Evolutionary conservation across 2,329 filamentous ascomycete genomes (phyloP).

Genomic region (Fusarium sarcochroum): DNA sequence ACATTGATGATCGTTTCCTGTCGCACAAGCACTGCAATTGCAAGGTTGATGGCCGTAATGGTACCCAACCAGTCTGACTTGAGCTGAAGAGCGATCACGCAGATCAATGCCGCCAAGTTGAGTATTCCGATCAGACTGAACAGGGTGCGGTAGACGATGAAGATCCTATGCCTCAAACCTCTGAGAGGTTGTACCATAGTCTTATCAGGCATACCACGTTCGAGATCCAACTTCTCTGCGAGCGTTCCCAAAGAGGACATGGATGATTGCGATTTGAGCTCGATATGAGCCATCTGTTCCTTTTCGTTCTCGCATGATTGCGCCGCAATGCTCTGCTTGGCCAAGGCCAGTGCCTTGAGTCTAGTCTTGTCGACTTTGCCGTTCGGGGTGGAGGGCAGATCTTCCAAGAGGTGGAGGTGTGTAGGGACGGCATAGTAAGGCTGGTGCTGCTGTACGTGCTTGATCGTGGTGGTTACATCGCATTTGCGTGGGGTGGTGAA

Average conservation of each 20-base stretch:
- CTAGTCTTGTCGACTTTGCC: slow-evolving; percentile 69
- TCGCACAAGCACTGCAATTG: slow-evolving; percentile 65
- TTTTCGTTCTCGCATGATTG: slow-evolving; percentile 20
- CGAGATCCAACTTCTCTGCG: slow-evolving; percentile 51
- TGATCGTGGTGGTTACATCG: slow-evolving; percentile 56
- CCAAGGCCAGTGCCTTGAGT: slow-evolving; percentile 55
- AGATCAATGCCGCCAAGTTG: slow-evolving; percentile 64
- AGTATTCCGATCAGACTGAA: slow-evolving; percentile 67
- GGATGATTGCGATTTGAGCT: slow-evolving; percentile 52
- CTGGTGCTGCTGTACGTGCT: slow-evolving; percentile 59
- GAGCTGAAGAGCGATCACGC: slow-evolving; percentile 55
- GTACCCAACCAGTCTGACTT: slow-evolving; percentile 57
- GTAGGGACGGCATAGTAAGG: slow-evolving; percentile 70
- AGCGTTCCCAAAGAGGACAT: slow-evolving; percentile 48
- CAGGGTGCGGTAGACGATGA: slow-evolving; percentile 69
- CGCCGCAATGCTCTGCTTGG: slow-evolving; percentile 7
- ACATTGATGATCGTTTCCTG: slow-evolving; percentile 68
- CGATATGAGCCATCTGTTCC: slow-evolving; percentile 25
- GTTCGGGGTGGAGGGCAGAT: slow-evolving; percentile 66
- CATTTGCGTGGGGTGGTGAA: slow-evolving; percentile 60
- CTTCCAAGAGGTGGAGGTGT: slow-evolving; percentile 58
- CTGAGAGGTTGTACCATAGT: slow-evolving; percentile 56
- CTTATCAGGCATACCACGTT: slow-evolving; percentile 58
- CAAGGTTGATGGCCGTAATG: slow-evolving; percentile 64
- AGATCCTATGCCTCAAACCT: slow-evolving; percentile 60